These are phyloP conservation scores for Picochlorum sp. DNA, from an alignment of 139 green algal species.

Conservation along the genomic window DNA sequence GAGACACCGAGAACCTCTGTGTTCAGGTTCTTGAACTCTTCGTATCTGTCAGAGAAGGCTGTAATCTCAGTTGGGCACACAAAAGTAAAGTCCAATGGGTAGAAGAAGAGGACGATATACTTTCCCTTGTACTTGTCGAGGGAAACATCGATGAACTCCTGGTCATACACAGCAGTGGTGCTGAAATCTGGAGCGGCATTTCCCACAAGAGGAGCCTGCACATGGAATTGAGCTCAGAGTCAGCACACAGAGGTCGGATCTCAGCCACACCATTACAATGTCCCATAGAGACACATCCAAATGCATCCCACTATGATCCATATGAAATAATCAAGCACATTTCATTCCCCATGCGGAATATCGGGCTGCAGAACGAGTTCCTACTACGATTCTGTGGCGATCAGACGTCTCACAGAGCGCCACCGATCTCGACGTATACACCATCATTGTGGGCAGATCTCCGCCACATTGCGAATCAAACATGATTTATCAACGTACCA, in stretches of 20 bases:
- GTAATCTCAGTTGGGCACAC: constrained; percentile 96
- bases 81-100: constrained; percentile 95
- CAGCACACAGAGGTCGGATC: no score
- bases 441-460: no score
- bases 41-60: constrained; percentile 89
- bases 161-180: constrained; percentile 80
- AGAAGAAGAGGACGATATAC: constrained; percentile 99
- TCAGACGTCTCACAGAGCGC: no score
- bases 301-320: no score
- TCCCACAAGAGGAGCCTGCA: constrained; percentile 60
- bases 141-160: constrained; percentile 89
- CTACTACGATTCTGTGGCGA: no score
- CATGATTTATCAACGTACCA: background rate
- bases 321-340: no score
- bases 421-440: no score
- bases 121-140: constrained; percentile 90
- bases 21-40: constrained; percentile 83
- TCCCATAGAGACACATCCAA: no score
- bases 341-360: no score
- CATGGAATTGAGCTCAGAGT: no score
- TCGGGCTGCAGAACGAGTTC: no score
- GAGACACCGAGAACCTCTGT: constrained; percentile 81
- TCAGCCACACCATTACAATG: no score
- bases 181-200: constrained; percentile 83
- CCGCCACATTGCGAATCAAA: background rate